Evolutionary conservation across 768 basidiomycete genomes (phyloP), one percentile per base, ranked within the genome.

Genomic region (Xanthoconium purpureum): DNA sequence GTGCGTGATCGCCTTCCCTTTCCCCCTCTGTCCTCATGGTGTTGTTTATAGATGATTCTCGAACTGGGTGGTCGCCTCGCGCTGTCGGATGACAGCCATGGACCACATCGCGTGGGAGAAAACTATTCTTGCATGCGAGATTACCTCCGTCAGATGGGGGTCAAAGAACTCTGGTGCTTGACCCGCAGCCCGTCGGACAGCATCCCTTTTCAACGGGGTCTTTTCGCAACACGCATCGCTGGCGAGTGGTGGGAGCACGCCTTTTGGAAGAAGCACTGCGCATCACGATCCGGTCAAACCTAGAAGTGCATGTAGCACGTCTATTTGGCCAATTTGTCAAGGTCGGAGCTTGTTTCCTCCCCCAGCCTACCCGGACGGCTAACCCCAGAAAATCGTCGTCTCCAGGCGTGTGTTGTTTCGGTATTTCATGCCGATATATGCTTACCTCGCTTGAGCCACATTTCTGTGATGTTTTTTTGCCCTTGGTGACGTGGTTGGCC

Each of bases 71-170:
- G 95, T 3, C 82, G 84, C 24, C 83, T 97, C 60, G 82, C 87
- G 18, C 78, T 99, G 29, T 98, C 96, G 6, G 97, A 98, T 68
- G 97, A 98, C 73, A 95, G 94, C 50, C 97, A 99, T 65, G 94
- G 92, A 1, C 89, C 93, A 3, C 83, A 84, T 32, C 84, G 84
- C 10, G 94, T 98, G 52, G 94, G 94, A 0, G 76, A 93, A 55
- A 93, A 98, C 71, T 99, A 98, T 64, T 66, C 74, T 52, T 77
- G 80, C 18, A 71, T 89, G 58, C 76, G 75, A 46, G 76, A 78
- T 12, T 98, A 98, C 71, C 75, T 94, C 30, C 73, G 75, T 45
- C 73, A 73, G 3, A 67, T 80, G n/a, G 82, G 81, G 5, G 78
- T 97, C 30, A 63, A 72, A 11, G 83, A 89, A 55, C 65, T 91